Evolutionary conservation across 768 basidiomycete species (phyloP), one percentile per base, ranked within the genome.

Genomic region (Scleroderma bovista): DNA sequence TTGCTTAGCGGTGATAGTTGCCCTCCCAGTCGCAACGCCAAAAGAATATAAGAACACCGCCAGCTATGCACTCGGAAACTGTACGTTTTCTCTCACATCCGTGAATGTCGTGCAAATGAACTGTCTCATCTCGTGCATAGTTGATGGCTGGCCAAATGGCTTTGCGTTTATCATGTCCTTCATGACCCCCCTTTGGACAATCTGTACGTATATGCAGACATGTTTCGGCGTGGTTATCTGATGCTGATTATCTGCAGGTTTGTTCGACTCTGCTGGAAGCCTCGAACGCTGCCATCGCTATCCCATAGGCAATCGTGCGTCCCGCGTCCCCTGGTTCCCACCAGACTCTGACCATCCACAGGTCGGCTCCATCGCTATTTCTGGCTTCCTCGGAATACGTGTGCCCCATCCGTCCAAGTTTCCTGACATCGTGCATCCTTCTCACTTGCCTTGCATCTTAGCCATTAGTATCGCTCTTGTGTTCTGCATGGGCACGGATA

Each of bases 1-100:
- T 16, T 83, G 80, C 55, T 58, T 86, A 7, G 80, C 77, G 1
- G 74, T 88, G 6, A 83, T 90, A 47, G 77, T 92, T 45, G 84
- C 77, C 6, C 70, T 89, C 3, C 86, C 86, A 1, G 76, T 70
- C 17, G 76, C 80, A 3, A 83, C 84, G 5, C 82, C 84, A 3
- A 66, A 65, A 17, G 75, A 79, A 42, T 73, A 80, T 46, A 77
- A 68, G 54, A 89, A 88, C 61, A 75, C 66, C 1, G 78, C 83
- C 1, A 72, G 72, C 19, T 84, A 76, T 50, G 85, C 82, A 0
- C 71, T 89, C 6, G 77, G 79, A 19, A 74, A 80, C 44, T 86
- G 84, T 83, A 37, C 29, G 72, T 44, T 32, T 3, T 45, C n/a
- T 7, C 29, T 24, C 47, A 34, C 31, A 22, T 13, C n/a, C n/a